A percentile compares a stretch with the other conserved stretches of the same genome.
Evolutionary conservation across 2,329 filamentous ascomycete species (phyloP).

Genomic region (Sporothrix globosa): DNA sequence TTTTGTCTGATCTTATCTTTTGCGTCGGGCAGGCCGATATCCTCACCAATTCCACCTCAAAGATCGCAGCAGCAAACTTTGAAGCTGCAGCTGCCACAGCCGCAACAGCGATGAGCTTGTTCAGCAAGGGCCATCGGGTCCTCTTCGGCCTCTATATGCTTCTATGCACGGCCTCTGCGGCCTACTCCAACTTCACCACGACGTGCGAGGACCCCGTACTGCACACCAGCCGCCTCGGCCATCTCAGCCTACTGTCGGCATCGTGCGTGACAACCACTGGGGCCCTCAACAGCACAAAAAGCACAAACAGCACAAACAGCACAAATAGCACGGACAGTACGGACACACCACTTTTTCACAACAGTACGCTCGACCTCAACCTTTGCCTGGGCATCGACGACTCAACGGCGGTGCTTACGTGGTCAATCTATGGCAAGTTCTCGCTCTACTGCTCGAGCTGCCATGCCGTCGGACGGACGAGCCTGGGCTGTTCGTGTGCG

Average conservation of each 20-base stretch:
- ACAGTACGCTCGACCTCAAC: conserved; percentile 36
- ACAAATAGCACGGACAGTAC: not conserved
- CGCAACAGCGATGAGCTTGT: not conserved
- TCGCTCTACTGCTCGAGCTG: conserved; percentile 35
- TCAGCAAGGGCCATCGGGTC: not conserved
- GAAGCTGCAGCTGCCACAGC: too few species aligned
- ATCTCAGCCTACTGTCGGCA: conserved; percentile 23
- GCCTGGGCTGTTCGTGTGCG: conserved; percentile 33
- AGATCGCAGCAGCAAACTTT: not conserved
- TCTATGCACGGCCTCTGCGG: not conserved
- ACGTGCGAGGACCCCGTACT: conserved; percentile 27
- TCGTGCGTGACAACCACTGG: not conserved
- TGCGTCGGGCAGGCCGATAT: not conserved
- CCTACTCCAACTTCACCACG: conserved; percentile 25
- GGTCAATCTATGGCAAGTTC: conserved; percentile 37
- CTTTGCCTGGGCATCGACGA: conserved; percentile 37
- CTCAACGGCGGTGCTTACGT: conserved; percentile 25
- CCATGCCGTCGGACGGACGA: conserved; percentile 1
- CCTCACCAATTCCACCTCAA: not conserved
- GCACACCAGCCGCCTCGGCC: not conserved
- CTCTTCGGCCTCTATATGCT: not conserved
- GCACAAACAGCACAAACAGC: not conserved
- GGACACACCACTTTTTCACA: conserved; percentile 12
- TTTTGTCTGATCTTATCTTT: not conserved
- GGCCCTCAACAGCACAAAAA: not conserved